Conservation (phyloP, 345 rosid genomes). For the Boechera retrofracta region DNA sequence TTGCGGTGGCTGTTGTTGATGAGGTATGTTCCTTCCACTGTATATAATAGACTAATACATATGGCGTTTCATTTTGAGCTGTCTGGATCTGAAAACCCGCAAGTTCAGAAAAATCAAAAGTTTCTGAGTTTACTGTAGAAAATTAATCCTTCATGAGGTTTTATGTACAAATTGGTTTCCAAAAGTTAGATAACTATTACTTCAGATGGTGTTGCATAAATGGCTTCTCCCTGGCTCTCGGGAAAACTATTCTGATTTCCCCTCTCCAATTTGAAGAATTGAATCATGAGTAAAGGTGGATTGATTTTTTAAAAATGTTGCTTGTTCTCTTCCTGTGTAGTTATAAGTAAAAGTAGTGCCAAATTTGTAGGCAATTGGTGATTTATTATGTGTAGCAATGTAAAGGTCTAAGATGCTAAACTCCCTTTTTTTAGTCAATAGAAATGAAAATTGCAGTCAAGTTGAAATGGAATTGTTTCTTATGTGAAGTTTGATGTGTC, state of each 20-base stretch:
- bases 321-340: constrained; percentile 10
- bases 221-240: constrained; percentile 7
- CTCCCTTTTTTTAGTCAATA: not conserved
- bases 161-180: constrained; percentile 11
- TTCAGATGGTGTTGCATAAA: constrained; percentile 5
- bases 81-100: constrained; percentile 13
- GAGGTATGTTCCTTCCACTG: constrained; percentile 67
- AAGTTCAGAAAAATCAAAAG: constrained; percentile 1
- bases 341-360: not conserved
- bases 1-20: constrained; percentile 96
- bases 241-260: not conserved
- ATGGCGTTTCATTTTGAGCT: constrained; percentile 23
- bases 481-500: constrained; percentile 20
- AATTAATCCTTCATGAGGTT: not conserved
- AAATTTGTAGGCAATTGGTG: constrained; percentile 7
- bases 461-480: constrained; percentile 14
- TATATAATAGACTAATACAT: constrained; percentile 17
- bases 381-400: constrained; percentile 10
- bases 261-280: constrained; percentile 7
- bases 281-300: not conserved
- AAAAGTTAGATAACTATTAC: constrained; percentile 3
- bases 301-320: not conserved
- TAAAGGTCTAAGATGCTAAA: constrained; percentile 16
- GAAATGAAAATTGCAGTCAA: constrained; percentile 10
- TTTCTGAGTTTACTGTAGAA: not conserved